A percentile compares a stretch with the other conserved stretches of the same genome.
Conservation (phyloP, 2,329 filamentous ascomycete species). For the Zalaria sp. region DNA sequence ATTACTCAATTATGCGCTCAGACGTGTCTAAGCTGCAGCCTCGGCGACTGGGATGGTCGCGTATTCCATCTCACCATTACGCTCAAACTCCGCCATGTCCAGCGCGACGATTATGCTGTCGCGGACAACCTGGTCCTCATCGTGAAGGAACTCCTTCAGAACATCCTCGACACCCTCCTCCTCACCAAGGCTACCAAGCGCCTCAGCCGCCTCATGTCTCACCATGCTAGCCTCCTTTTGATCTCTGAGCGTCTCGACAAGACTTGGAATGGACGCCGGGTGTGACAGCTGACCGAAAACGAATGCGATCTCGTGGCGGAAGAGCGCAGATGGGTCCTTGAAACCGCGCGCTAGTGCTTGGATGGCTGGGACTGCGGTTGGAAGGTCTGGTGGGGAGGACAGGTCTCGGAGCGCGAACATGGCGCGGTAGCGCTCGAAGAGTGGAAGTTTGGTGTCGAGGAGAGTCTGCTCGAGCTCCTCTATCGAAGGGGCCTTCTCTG, state of each 20-base stretch:
- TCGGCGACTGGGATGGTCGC: slow-evolving; percentile 56
- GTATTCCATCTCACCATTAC: slow-evolving; percentile 77
- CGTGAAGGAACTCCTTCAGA: slow-evolving; percentile 69
- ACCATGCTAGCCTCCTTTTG: slow-evolving; percentile 86
- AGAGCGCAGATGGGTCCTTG: slow-evolving; percentile 73
- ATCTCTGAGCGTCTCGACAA: slow-evolving; percentile 66
- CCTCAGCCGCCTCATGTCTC: slow-evolving; percentile 91
- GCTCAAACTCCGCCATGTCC: slow-evolving; percentile 97
- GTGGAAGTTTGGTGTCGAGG: slow-evolving; percentile 61
- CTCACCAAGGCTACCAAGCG: slow-evolving; percentile 82
- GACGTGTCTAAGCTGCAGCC: slow-evolving; percentile 8
- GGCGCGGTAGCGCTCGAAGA: slow-evolving; percentile 89
- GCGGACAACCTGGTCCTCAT: slow-evolving; percentile 82
- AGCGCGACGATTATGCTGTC: slow-evolving; percentile 91
- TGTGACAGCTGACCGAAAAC: slow-evolving; percentile 95
- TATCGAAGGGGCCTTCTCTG: slow-evolving; percentile 48
- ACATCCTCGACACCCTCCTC: slow-evolving; percentile 86
- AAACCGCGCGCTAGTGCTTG: slow-evolving; percentile 76
- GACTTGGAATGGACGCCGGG: slow-evolving; percentile 86
- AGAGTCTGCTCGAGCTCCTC: slow-evolving; percentile 61
- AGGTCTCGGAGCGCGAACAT: slow-evolving; percentile 97
- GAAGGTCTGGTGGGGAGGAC: slow-evolving; percentile 79
- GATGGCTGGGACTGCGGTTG: slow-evolving; percentile 78
- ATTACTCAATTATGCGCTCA: too few species aligned
- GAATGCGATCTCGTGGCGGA: slow-evolving; percentile 96